A percentile compares a stretch with the other conserved stretches of the same genome.
Conservation (phyloP, 208 protist genomes). For the Kentomonas sorsogonicus region DNA sequence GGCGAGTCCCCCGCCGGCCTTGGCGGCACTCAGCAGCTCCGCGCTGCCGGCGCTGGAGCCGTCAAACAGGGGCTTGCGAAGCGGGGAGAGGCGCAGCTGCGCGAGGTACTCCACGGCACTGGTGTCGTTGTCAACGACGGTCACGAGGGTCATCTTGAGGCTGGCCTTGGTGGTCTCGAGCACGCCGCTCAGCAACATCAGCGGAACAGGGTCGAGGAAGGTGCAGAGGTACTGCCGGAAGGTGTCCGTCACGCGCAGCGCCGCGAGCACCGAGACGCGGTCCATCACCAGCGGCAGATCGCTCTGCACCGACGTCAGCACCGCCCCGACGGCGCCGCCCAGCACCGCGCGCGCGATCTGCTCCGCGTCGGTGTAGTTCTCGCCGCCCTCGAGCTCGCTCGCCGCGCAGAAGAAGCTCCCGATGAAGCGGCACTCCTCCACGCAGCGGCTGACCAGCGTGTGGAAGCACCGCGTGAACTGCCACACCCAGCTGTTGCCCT, state of each 20-base stretch:
- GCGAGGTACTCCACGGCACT: conserved; percentile 37
- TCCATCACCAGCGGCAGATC: conserved; percentile 47
- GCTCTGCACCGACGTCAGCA: conserved; percentile 34
- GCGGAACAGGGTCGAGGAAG: conserved; percentile 69
- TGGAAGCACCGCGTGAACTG: conserved; percentile 48
- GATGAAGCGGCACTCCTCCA: conserved; percentile 73
- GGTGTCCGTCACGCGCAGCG: conserved; percentile 61
- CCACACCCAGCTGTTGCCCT: conserved; percentile 62
- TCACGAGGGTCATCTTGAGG: conserved; percentile 44
- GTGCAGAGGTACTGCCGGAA: conserved; percentile 75
- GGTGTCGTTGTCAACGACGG: conserved; percentile 53
- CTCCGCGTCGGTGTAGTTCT: conserved; percentile 52
- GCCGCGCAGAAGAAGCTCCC: conserved; percentile 70
- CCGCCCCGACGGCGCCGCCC: conserved; percentile 22
- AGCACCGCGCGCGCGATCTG: conserved; percentile 53
- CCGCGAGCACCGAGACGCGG: conserved; percentile 48
- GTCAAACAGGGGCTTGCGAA: conserved; percentile 20
- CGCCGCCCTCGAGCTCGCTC: conserved; percentile 31
- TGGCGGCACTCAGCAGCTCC: conserved; percentile 27
- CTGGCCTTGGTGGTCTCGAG: conserved; percentile 68
- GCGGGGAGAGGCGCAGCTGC: conserved; percentile 30
- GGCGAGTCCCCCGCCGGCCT: conserved; percentile 32
- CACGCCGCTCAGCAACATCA: conserved; percentile 70
- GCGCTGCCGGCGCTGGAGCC: conserved; percentile 7
- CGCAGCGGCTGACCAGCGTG: conserved; percentile 46